Base-by-base conservation (phyloP, 2,329 filamentous ascomycete genomes). In the Talaromyces sp. region DNA sequence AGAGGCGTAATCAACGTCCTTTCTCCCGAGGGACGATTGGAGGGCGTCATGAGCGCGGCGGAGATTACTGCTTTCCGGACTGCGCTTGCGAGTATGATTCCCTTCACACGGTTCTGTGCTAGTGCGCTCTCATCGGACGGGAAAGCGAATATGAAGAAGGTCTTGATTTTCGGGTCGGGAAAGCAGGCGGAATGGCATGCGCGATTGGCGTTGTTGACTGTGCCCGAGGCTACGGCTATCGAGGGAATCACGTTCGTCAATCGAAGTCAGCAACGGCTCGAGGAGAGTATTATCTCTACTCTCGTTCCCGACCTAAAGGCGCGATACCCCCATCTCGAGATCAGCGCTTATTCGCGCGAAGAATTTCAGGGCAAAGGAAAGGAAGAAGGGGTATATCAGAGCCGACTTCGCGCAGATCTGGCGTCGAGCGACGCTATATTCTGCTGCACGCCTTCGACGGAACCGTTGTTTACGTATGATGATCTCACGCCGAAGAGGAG, bases 61-160 rank as follows among this genome's bases (percentile, higher is more conserved):
- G 87, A 90, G 52, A 78, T 93, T 35, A 95, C 91, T 0, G 90
- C 89, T 2, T 95, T 93, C 75, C 86, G 91, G 64, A 95, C 91
- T 0, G 89, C 90, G 0, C 80, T 93, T 11, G 86, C 86, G 1
- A 89, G 88, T 3, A 84, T 88, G 60, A 86, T 88, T 28, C 81
- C 92, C 0, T 80, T 92, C 37, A 75, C 77, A 21, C 84, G 83
- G 40, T 76, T 57, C 59, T 5, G n/a, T 39, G 35, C 35, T 37
- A 4, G 35, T 37, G 35, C 14, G 2, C 35, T 14, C 12, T 16
- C 28, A 4, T 16, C 35, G 35, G 14, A 33, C 16, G 33, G 12
- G 28, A 28, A 28, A 12, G 18, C 12, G n/a, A 35, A 54, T 16
- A 72, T 71, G 33, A 70, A 69, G n/a, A 72, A 73, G 1, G 67